phyloP scores from a whole-genome alignment of 148 eudicot species.

The Camellia lanceoleosa region DNA sequence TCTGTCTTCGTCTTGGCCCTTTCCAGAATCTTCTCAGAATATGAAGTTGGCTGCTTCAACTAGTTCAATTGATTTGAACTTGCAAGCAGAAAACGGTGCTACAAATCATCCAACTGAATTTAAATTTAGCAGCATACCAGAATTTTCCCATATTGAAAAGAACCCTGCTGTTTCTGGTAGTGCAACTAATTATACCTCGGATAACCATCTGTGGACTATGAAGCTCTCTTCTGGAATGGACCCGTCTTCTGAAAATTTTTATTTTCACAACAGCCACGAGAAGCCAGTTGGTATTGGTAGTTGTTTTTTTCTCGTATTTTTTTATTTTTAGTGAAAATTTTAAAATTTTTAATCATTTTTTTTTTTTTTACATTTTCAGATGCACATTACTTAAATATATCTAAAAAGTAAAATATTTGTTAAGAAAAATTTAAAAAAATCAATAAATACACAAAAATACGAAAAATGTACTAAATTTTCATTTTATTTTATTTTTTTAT shows the following conservation, averaged over 20 bases:
- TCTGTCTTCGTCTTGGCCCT: slow-evolving; percentile 4
- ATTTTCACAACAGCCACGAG: background rate
- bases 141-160: background rate
- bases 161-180: slow-evolving; percentile 3
- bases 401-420: no score
- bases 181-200: background rate
- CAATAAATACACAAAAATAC: no score
- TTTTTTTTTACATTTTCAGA: no score
- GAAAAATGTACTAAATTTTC: no score
- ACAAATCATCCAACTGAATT: background rate
- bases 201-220: background rate
- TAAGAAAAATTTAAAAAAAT: no score
- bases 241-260: background rate
- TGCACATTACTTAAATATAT: no score
- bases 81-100: background rate
- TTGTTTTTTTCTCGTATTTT: background rate
- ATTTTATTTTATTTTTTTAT: no score
- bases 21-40: slow-evolving; percentile 4
- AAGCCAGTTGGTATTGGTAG: slow-evolving; percentile 7
- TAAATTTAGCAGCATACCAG: background rate
- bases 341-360: no score
- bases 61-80: slow-evolving; percentile 9
- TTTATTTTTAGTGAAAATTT: no score
- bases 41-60: slow-evolving; percentile 9
- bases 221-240: background rate